These are phyloP conservation scores for Neocallimastix lanati DNA, from an alignment of 192 early-diverging fungal genomes.

Conservation along the genomic window DNA sequence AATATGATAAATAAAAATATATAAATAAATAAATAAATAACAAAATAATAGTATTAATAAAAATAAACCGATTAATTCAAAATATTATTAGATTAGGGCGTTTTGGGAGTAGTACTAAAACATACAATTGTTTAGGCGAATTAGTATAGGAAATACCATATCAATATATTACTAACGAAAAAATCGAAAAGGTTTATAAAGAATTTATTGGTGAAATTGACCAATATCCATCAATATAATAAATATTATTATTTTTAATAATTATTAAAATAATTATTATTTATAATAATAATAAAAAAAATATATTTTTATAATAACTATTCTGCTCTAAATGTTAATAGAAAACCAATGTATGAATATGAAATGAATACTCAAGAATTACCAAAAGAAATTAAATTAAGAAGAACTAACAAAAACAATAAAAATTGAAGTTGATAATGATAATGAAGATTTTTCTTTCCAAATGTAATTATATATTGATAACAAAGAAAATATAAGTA, in stretches of 20 bases:
- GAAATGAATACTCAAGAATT: constrained; percentile 21
- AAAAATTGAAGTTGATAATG: background rate
- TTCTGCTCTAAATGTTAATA: constrained; percentile 47
- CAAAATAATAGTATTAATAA: too few relatives aligned
- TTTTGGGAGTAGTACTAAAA: background rate
- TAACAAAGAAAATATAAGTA: background rate
- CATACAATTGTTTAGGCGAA: background rate
- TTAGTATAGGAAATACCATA: background rate
- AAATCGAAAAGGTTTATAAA: constrained; percentile 13
- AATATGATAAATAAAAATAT: too few relatives aligned
- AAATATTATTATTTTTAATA: too few relatives aligned
- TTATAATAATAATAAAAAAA: too few relatives aligned
- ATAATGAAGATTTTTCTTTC: background rate
- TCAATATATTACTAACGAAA: constrained; percentile 15
- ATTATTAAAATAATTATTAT: too few relatives aligned
- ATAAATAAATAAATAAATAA: too few relatives aligned
- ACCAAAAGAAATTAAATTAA: background rate
- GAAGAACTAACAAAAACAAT: background rate
- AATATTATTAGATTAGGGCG: too few relatives aligned
- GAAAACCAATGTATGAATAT: constrained; percentile 52
- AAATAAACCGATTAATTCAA: too few relatives aligned
- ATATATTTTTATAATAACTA: constrained; percentile 7
- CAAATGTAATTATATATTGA: background rate
- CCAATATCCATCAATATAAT: constrained; percentile 47
- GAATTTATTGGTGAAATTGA: constrained; percentile 33